Evolutionary conservation across 148 eudicot species (phyloP), one percentile per base, ranked within the genome.

Genomic region (Vaccinium vitisidaea): DNA sequence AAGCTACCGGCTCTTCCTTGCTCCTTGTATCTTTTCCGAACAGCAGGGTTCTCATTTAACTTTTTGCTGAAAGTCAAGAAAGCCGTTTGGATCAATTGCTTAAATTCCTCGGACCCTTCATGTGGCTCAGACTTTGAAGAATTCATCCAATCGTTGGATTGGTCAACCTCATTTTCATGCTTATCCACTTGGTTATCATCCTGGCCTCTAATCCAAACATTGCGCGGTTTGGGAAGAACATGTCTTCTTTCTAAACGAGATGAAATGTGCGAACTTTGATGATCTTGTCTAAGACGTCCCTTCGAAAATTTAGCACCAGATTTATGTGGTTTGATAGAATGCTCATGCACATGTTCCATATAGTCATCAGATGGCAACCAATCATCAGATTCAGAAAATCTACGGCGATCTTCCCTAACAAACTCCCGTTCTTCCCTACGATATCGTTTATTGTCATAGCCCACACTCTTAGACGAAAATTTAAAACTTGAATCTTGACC

Each of bases 1-100:
- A 93, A 89, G 83, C 83, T 70, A 88, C 92, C 92, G 83, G 86
- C 88, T 76, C 77, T 89, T 85, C 92, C 93, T 85, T 89, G 91
- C 83, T 82, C 93, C 86, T 55, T 75, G 58, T 88, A 87, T 65
- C 84, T 89, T 83, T 75, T 91, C 48, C 83, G 88, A 36, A 86
- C 85, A 54, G 70, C 85, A 23, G 86, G 78, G 25, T 91, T 92
- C 80, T 85, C 91, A 84, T 87, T 85, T 85, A 92, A 83, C 86
- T 82, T 85, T 83, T 80, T 88, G 67, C 91, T 84, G 88, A 83
- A 92, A 81, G 83, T 91, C 56, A 89, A 70, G 86, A 91, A 92
- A 70, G 88, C 87, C 6, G 82, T 75, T 39, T 89, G 88, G 67
- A 92, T 91, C 87, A 75, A 83, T 84, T 85, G 88, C 88, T 88